phyloP scores from a whole-genome alignment of 2,329 filamentous ascomycete genomes.

The Aureobasidium mangrovei region DNA sequence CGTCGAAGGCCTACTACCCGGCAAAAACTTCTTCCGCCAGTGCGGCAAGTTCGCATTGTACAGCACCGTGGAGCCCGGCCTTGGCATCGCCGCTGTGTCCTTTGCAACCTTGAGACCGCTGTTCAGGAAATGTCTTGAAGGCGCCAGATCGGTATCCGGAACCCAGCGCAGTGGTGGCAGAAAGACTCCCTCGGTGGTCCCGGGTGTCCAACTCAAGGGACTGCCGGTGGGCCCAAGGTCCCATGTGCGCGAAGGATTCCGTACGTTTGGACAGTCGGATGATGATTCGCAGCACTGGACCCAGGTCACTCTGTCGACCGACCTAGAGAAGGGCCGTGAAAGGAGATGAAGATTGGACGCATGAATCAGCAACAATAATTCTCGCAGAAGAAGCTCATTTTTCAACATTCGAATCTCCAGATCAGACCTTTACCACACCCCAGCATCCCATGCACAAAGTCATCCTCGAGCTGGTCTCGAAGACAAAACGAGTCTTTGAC shows the following conservation, averaged over 20 bases:
- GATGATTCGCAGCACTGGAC: not conserved
- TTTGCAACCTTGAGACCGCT: conserved; percentile 20
- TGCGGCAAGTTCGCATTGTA: conserved; percentile 16
- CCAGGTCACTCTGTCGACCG: not conserved
- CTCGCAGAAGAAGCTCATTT: too few species aligned
- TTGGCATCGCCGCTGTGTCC: conserved; percentile 20
- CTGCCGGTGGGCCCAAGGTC: not conserved
- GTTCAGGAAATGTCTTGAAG: conserved; percentile 15
- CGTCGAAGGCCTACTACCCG: conserved; percentile 8
- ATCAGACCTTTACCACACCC: too few species aligned
- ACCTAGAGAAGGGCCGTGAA: not conserved
- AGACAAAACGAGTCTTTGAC: too few species aligned
- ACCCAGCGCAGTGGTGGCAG: not conserved
- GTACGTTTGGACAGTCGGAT: not conserved
- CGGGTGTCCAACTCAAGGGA: conserved; percentile 3
- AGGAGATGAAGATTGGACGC: not conserved
- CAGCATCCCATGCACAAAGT: too few species aligned
- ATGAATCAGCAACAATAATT: too few species aligned
- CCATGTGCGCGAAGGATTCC: not conserved
- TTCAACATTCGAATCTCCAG: too few species aligned
- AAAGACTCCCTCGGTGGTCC: not conserved
- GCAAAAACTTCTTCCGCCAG: conserved; percentile 9
- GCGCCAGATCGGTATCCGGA: not conserved
- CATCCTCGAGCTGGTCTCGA: too few species aligned
- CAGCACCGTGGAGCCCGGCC: conserved; percentile 18